phyloP scores from a whole-genome alignment of 257 asterid genomes.

The Salvia splendens region DNA sequence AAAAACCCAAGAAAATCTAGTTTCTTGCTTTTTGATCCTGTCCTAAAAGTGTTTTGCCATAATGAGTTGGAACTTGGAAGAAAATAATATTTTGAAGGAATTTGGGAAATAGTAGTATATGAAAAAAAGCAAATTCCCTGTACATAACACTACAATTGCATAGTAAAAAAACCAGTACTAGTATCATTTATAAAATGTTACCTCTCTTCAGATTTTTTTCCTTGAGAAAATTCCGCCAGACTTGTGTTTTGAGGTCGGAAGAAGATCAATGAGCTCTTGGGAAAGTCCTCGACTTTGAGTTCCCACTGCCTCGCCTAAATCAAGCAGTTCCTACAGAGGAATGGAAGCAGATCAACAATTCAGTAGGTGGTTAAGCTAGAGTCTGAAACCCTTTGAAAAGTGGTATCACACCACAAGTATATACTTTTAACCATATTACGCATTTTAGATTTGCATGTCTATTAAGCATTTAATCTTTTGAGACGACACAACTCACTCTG shows the following conservation, averaged over 20 bases:
- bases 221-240: slow-evolving; percentile 81
- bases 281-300: slow-evolving; percentile 86
- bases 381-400: too few relatives aligned
- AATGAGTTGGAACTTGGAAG: not conserved
- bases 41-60: not conserved
- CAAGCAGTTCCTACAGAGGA: slow-evolving; percentile 73
- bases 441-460: not conserved
- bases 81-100: not conserved
- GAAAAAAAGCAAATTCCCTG: not conserved
- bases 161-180: not conserved
- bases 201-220: slow-evolving; percentile 70
- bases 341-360: slow-evolving; percentile 14
- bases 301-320: slow-evolving; percentile 91
- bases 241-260: slow-evolving; percentile 80
- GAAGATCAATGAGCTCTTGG: slow-evolving; percentile 68
- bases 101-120: not conserved
- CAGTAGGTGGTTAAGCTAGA: not conserved
- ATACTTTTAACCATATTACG: not conserved
- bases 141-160: too few relatives aligned
- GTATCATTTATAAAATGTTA: slow-evolving; percentile 25
- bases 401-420: not conserved
- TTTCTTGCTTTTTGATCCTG: not conserved
- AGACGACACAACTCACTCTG: not conserved
- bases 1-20: not conserved
- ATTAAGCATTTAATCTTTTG: not conserved